Base-by-base conservation (phyloP, 306 rosid species). In the Carpinus fangiana region DNA sequence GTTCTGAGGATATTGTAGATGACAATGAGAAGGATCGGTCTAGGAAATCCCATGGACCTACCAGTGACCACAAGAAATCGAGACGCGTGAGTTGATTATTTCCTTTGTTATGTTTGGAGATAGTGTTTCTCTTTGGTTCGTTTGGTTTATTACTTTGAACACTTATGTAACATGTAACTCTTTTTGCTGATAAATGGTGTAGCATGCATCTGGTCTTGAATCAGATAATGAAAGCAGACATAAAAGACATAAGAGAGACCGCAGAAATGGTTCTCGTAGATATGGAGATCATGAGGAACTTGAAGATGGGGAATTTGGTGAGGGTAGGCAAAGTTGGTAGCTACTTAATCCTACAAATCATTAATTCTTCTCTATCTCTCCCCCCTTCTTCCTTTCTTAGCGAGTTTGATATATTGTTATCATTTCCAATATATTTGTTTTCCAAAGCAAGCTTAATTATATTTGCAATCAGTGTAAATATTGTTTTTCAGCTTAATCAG, bases 301-400 rank as follows among this genome's bases (percentile, higher is more conserved):
- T 79, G 97, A 90, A 82, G 98, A 90, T 20, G 98, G 90, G 66
- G 97, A 94, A 80, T 89, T 86, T 76, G 98, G 98, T 17, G 86
- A 86, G 48, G 84, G 78, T 56, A 81, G 82, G 81, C 91, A 86
- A 64, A 88, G 90, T 86, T 81, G 89, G 87, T 90, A 93, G 86
- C 84, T 51, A 16, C 67, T 76, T 76, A 73, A 75, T 80, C 79
- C 81, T 67, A 60, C 74, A 61, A 45, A 12, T 46, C 12, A 31
- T 38, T 21, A 18, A 8, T 20, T 26, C n/a, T 38, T 16, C 17
- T 23, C 13, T 21, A 11, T 34, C 45, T 6, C 45, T 41, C 31
- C 65, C 65, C 8, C 34, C 26, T 12, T 16, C 56, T 11, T 12
- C 4, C 47, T n/a, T 56, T 55, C 36, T 16, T 62, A 10, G 36